phyloP scores from a whole-genome alignment of 257 asterid genomes.

The Lithospermum erythrorhizon region DNA sequence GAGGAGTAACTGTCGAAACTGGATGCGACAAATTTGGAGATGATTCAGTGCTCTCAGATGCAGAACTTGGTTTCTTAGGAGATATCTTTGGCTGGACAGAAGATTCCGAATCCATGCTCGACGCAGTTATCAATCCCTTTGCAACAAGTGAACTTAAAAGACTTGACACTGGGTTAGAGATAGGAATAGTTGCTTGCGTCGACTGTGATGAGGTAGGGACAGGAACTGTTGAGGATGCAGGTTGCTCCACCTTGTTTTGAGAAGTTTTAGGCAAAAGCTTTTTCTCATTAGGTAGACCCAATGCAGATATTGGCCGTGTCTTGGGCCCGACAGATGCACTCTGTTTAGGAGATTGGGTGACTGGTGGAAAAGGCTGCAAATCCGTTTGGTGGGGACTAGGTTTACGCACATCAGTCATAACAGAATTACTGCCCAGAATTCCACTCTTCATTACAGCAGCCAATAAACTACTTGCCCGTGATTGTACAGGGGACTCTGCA shows the following conservation, averaged over 20 bases:
- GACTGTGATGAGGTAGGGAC: constrained; percentile 25
- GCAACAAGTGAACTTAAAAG: constrained; percentile 72
- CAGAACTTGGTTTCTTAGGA: constrained; percentile 27
- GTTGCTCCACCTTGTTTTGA: constrained; percentile 27
- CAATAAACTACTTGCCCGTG: constrained; percentile 40
- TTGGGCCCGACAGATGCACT: constrained; percentile 9
- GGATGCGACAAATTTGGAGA: constrained; percentile 30
- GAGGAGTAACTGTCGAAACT: constrained; percentile 22
- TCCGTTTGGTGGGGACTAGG: constrained; percentile 19
- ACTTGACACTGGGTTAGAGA: constrained; percentile 61
- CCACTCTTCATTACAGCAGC: constrained; percentile 50
- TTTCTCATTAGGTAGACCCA: constrained; percentile 16
- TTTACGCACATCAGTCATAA: constrained; percentile 21
- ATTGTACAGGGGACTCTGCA: constrained; percentile 39
- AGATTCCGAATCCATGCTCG: constrained; percentile 32
- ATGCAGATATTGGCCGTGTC: constrained; percentile 7
- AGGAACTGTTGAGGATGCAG: constrained; percentile 18
- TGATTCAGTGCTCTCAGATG: constrained; percentile 24
- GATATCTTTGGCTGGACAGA: constrained; percentile 20
- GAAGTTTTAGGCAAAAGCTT: constrained; percentile 10
- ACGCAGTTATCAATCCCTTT: constrained; percentile 65
- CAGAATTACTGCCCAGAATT: constrained; percentile 24
- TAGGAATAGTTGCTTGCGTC: constrained; percentile 27
- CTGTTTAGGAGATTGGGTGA: constrained; percentile 14
- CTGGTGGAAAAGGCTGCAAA: constrained; percentile 22